These are phyloP conservation scores for Ramaria sp. DNA, from an alignment of 768 basidiomycete genomes.

Conservation along the genomic window DNA sequence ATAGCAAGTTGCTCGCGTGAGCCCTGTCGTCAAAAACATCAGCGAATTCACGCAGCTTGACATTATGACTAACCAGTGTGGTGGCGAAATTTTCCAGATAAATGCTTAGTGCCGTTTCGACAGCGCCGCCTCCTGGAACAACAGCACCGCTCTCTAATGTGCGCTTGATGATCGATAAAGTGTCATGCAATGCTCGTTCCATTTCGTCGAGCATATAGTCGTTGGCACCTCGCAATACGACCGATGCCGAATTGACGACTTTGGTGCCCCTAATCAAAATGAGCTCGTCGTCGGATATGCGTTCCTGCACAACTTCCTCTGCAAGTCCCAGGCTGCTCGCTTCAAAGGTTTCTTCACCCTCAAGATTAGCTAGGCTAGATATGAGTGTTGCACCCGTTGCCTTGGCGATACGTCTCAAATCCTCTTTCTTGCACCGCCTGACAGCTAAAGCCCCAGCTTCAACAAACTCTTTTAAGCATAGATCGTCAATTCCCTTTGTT, in stretches of 20 bases:
- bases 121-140: conserved; percentile 95
- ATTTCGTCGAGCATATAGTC: conserved; percentile 99
- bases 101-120: conserved; percentile 93
- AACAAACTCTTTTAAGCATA: conserved; percentile 96
- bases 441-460: conserved; percentile 99
- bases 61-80: conserved; percentile 58
- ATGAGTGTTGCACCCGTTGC: conserved; percentile 93
- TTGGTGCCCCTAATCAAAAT: conserved; percentile 98
- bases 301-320: conserved; percentile 93
- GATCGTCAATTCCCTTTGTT: conserved; percentile 97
- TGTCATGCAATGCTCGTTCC: conserved; percentile 94
- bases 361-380: conserved; percentile 87
- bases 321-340: conserved; percentile 81
- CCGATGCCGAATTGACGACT: conserved; percentile 85
- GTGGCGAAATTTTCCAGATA: conserved; percentile 99
- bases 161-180: conserved; percentile 89
- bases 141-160: conserved; percentile 93
- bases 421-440: conserved; percentile 94
- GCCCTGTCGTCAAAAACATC: conserved; percentile 42
- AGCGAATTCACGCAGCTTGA: not conserved
- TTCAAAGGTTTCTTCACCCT: conserved; percentile 97
- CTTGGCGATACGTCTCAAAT: conserved; percentile 91
- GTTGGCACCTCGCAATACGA: conserved; percentile 92
- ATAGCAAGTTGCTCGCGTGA: conserved; percentile 98
- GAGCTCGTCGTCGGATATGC: conserved; percentile 96